A percentile compares a stretch with the other conserved stretches of the same genome.
phyloP scores from a whole-genome alignment of 805 yeast species.

The Candida quercuum region DNA sequence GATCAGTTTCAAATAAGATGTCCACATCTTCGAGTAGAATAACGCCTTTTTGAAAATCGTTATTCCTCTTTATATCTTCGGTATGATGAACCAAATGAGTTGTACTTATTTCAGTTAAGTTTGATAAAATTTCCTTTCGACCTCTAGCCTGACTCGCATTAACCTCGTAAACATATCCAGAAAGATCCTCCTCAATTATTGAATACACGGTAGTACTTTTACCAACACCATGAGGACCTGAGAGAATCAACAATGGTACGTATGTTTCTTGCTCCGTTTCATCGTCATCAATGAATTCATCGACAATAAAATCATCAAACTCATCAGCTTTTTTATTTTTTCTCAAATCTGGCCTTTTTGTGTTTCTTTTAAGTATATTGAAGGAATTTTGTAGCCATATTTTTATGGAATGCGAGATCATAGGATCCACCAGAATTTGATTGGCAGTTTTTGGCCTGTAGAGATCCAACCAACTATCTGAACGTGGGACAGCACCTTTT shows the following conservation, averaged over 20 bases:
- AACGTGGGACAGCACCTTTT: background rate
- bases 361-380: conserved; percentile 26
- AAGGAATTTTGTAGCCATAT: conserved; percentile 31
- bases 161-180: conserved; percentile 76
- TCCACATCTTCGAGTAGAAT: conserved; percentile 86
- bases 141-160: conserved; percentile 72
- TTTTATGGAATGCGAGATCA: conserved; percentile 16
- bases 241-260: conserved; percentile 58
- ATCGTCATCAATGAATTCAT: conserved; percentile 22
- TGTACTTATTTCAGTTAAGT: conserved; percentile 74
- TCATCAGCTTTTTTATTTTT: conserved; percentile 23
- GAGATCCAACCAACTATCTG: conserved; percentile 24
- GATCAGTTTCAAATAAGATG: conserved; percentile 67
- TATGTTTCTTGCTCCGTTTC: conserved; percentile 29
- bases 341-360: conserved; percentile 29
- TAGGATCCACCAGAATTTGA: conserved; percentile 26
- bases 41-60: conserved; percentile 50
- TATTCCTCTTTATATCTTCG: conserved; percentile 11
- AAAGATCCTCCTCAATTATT: conserved; percentile 50
- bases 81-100: conserved; percentile 66
- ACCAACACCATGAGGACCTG: conserved; percentile 73
- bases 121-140: conserved; percentile 60
- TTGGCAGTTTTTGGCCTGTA: conserved; percentile 26
- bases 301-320: conserved; percentile 29
- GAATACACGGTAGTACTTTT: conserved; percentile 74